Conservation (phyloP, 768 basidiomycete genomes). For the Tulasnella sp. region DNA sequence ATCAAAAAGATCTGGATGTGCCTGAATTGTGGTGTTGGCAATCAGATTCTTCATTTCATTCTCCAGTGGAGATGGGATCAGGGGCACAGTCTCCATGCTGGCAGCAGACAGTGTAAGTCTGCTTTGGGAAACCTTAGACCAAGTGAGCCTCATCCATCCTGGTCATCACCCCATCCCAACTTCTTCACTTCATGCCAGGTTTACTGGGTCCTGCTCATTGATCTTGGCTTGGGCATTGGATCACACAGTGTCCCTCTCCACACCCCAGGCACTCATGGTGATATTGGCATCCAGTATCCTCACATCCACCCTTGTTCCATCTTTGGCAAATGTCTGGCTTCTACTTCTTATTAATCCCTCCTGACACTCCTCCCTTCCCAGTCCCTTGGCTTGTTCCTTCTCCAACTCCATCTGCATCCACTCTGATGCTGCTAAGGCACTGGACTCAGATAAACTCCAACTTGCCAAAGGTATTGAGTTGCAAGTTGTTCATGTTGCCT, state of each 20-base stretch:
- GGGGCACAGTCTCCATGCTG: not conserved
- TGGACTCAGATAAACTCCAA: no score
- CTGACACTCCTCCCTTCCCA: no score
- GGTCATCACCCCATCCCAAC: not conserved
- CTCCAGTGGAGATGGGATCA: not conserved
- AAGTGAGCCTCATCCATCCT: not conserved
- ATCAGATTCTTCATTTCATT: conserved; percentile 16
- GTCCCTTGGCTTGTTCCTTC: no score
- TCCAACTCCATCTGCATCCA: no score
- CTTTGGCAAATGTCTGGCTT: not conserved
- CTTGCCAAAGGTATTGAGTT: conserved; percentile 7
- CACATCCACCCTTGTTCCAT: no score
- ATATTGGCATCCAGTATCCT: no score
- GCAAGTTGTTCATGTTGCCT: not conserved
- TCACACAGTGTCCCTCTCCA: not conserved
- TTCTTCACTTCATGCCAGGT: not conserved
- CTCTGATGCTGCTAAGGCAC: no score
- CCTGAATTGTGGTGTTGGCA: conserved; percentile 22
- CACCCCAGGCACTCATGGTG: no score
- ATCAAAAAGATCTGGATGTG: conserved; percentile 29
- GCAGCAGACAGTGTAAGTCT: not conserved
- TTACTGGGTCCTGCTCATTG: not conserved
- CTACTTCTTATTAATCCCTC: no score
- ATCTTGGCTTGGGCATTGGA: not conserved
- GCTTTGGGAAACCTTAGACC: not conserved